Evolutionary conservation across 192 early-diverging fungal species (phyloP).

Genomic region (Mortierella hygrophila): DNA sequence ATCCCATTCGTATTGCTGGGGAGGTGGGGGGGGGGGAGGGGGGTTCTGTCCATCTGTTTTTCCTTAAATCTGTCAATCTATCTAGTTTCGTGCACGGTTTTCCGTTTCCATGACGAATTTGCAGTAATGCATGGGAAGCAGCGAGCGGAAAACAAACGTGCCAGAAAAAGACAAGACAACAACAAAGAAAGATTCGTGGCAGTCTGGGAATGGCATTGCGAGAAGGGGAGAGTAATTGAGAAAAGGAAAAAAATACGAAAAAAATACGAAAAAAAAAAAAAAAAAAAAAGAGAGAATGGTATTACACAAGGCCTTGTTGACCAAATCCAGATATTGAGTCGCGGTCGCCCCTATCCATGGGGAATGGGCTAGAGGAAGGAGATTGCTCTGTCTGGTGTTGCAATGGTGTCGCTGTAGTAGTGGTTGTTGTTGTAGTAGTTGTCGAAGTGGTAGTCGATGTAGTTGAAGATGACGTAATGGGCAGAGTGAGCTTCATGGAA

Average conservation of each 20-base stretch:
- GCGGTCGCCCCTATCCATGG: conserved; percentile 31
- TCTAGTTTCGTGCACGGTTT: conserved; percentile 1
- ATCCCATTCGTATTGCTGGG: not conserved
- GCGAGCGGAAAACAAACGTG: too few relatives aligned
- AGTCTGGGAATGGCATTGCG: not conserved
- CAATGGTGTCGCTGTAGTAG: not conserved
- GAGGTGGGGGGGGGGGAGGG: too few relatives aligned
- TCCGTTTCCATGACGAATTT: not conserved
- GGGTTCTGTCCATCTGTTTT: not conserved
- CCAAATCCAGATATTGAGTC: conserved; percentile 45
- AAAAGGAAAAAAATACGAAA: not conserved
- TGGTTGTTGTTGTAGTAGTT: not conserved
- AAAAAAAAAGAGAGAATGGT: not conserved
- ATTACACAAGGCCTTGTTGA: conserved; percentile 34
- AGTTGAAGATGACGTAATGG: not conserved
- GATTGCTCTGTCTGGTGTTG: not conserved
- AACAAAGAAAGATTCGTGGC: not conserved
- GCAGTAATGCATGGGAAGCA: not conserved
- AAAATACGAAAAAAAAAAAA: not conserved
- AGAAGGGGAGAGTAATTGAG: not conserved
- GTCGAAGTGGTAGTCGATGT: not conserved
- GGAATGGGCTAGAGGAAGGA: conserved; percentile 22
- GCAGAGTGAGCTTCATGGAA: not conserved
- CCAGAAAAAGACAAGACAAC: not conserved
- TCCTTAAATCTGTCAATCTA: not conserved